Base-by-base conservation (phyloP, 352 stramenopile genomes). In the Phytopythium oedochilum region DNA sequence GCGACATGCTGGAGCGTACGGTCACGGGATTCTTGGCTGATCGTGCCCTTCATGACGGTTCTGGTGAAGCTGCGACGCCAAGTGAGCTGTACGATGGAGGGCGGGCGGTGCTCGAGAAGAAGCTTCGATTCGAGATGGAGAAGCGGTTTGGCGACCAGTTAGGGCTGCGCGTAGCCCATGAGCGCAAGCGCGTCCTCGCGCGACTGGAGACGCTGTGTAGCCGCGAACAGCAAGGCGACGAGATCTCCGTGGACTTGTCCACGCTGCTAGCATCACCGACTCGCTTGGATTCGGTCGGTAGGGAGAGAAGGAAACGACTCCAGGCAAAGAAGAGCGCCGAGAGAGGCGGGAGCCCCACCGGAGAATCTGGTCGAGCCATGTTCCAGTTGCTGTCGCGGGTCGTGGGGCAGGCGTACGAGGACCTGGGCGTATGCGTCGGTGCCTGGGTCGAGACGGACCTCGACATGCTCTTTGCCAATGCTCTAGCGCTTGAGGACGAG, bases 361-460 rank as follows among this genome's bases (percentile, higher is more conserved):
- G 4, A 18, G 43, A 55, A 17, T 15, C 18, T 17, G 31, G 42
- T 5, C 22, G 32, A 18, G 23, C 49, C 15, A 3, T 28, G 23
- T 75, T 65, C 29, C 53, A 52, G 53, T 55, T 61, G 34, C 46
- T 75, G 2, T 58, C 55, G 29, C 50, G 64, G 22, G 44, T 67
- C 43, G n/a, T 78, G n/a, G 61, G 60, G 29, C 46, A 68, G 25
- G 75, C 75, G 2, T 89, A 76, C 44, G 52, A 82, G 15, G 62
- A 88, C 26, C 40, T 86, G 18, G 68, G 73, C 0, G 72, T 83
- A 44, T 73, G 51, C 23, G 78, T 84, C n/a, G 63, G 51, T 20
- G 59, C 71, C 3, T 89, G 79, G 79, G 51, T 49, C 8, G 64
- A 60, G 26, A 86, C 68, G 6, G 79, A 89, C 36, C 39, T 88